Conservation (phyloP, 192 early-diverging fungal genomes). For the Rhizophagus clarus region DNA sequence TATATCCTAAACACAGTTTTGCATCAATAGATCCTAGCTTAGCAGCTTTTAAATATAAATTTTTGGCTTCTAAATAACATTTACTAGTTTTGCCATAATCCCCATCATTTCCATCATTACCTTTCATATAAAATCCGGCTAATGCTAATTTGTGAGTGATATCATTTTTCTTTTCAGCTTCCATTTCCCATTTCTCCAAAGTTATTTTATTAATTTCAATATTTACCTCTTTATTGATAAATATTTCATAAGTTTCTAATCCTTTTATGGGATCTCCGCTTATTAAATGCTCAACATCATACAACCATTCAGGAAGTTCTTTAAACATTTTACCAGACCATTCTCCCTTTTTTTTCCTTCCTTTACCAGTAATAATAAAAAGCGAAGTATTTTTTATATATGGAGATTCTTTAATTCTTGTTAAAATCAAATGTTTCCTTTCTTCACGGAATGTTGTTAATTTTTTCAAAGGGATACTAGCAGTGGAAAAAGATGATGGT, state of each 20-base stretch:
- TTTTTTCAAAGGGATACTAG: no score
- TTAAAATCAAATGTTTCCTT: no score
- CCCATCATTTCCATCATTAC: neutral
- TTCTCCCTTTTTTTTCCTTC: neutral
- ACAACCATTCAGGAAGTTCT: neutral
- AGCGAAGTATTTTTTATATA: no score
- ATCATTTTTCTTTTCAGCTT: neutral
- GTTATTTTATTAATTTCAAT: neutral
- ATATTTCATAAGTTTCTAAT: neutral
- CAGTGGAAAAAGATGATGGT: no score
- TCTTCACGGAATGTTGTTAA: no score
- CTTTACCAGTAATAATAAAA: no score
- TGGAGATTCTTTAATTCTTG: no score
- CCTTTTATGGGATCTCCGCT: neutral
- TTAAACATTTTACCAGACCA: neutral
- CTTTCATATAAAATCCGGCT: neutral
- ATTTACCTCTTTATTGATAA: neutral
- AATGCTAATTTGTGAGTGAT: neutral
- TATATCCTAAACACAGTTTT: neutral
- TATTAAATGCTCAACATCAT: neutral
- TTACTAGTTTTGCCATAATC: neutral
- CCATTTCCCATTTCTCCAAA: neutral
- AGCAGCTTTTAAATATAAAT: neutral
- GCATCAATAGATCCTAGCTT: neutral
- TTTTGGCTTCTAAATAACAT: neutral